Evolutionary conservation across 2,329 filamentous ascomycete species (phyloP).

Genomic region (Alternaria solani): DNA sequence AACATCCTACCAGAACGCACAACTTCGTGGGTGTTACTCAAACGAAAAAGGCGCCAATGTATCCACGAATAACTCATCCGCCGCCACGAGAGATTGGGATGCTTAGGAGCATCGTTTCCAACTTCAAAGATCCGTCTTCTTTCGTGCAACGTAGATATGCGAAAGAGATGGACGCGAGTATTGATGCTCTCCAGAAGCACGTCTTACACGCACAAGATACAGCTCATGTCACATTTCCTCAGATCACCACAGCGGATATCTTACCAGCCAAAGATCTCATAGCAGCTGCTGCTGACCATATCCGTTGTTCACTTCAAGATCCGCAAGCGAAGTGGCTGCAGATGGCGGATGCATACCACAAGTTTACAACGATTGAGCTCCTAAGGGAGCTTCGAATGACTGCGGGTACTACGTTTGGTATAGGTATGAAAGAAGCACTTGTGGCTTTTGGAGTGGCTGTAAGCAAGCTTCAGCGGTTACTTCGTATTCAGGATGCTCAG

Average conservation of each 20-base stretch:
- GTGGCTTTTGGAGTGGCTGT: slow-evolving; percentile 56
- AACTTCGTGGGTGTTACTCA: background rate
- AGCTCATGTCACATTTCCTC: slow-evolving; percentile 6
- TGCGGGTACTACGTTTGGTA: slow-evolving; percentile 40
- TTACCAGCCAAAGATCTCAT: slow-evolving; percentile 25
- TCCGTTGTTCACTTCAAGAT: slow-evolving; percentile 30
- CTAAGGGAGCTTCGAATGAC: slow-evolving; percentile 59
- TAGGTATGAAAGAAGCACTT: slow-evolving; percentile 52
- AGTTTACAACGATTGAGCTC: slow-evolving; percentile 53
- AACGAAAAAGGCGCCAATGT: background rate
- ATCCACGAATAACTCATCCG: background rate
- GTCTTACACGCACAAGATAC: background rate
- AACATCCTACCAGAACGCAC: background rate
- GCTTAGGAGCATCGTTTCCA: slow-evolving; percentile 24
- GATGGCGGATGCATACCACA: slow-evolving; percentile 57
- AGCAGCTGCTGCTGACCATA: slow-evolving; percentile 8
- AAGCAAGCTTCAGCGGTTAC: slow-evolving; percentile 56
- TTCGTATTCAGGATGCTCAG: slow-evolving; percentile 53
- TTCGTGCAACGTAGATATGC: slow-evolving; percentile 53
- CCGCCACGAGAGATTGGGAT: slow-evolving; percentile 11
- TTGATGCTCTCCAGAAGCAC: slow-evolving; percentile 38
- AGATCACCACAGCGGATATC: slow-evolving; percentile 17
- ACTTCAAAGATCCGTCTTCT: slow-evolving; percentile 32
- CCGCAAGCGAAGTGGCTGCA: slow-evolving; percentile 54
- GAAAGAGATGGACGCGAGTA: slow-evolving; percentile 46